These are phyloP conservation scores for Backusella parvicylindrica DNA, from an alignment of 192 early-diverging fungal genomes.

Conservation along the genomic window DNA sequence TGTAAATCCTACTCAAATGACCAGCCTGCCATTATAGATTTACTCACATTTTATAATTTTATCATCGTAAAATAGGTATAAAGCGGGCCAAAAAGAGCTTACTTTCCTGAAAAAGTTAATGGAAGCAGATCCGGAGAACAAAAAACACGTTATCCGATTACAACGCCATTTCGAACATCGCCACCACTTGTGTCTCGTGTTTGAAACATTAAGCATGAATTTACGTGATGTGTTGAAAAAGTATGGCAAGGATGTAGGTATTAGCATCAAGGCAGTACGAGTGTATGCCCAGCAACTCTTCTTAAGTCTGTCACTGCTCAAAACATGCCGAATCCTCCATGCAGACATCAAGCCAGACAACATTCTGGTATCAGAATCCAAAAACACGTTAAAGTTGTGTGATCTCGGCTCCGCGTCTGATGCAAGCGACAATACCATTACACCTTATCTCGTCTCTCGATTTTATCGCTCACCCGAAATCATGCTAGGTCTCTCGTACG, in stretches of 20 bases:
- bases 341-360: constrained; percentile 99
- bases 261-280: constrained; percentile 91
- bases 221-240: constrained; percentile 91
- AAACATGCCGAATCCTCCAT: constrained; percentile 82
- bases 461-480: constrained; percentile 98
- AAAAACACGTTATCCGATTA: constrained; percentile 86
- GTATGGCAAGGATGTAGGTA: constrained; percentile 90
- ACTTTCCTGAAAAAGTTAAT: constrained; percentile 84
- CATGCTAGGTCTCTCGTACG: constrained; percentile 87
- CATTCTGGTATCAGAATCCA: constrained; percentile 82
- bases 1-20: not conserved
- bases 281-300: constrained; percentile 91
- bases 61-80: too few relatives aligned
- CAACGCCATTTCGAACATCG: constrained; percentile 86
- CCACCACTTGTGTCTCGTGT: constrained; percentile 89
- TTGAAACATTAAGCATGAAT: constrained; percentile 92
- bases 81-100: constrained; percentile 85
- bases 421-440: constrained; percentile 86
- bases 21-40: too few relatives aligned
- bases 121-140: constrained; percentile 82
- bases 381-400: constrained; percentile 83
- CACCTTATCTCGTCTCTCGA: constrained; percentile 91
- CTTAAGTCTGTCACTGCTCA: constrained; percentile 75
- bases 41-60: too few relatives aligned
- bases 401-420: constrained; percentile 94